Base-by-base conservation (phyloP, 106 monocot genomes). In the Vanilla planifolia region DNA sequence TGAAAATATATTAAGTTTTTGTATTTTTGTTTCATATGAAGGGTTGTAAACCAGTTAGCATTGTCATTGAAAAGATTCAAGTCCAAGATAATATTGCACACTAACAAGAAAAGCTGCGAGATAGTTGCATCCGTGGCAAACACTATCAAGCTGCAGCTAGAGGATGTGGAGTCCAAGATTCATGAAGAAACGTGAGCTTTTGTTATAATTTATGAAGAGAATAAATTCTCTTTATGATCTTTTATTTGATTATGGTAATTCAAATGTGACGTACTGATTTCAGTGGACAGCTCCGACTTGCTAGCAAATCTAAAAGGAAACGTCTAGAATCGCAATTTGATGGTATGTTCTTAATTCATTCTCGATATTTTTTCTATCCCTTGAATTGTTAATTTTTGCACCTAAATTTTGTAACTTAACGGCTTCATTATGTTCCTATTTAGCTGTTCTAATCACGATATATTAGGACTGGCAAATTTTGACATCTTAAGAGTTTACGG, bases 241-340 rank as follows among this genome's bases (percentile, higher is more conserved):
- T n/a, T n/a, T 53, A 30, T 1, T 30, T n/a, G 28, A 32, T 27
- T 29, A 11, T 52, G 30, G 15, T 35, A 33, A 36, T 30, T 44
- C 37, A 72, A 13, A 46, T 20, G 24, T 27, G 36, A 50, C 29
- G 7, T 25, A 53, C 24, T 68, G 56, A 28, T 73, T 80, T 51
- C 71, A 96, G 95, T 43, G 66, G 62, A 45, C 79, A 82, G 59
- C 73, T 84, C 35, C 63, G 50, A 20, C 60, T 50, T 41, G 22
- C 47, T 46, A 63, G 76, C 51, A 96, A 81, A 33, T 71, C 74
- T 17, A 90, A 90, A 74, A 80, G 84, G 65, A 91, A 91, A 55
- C 78, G 62, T 20, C 8, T 96, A 29, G 95, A 96, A 71, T 76
- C 84, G 0, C 73, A 60, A 75, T 79, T 90, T 46, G 73, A 84